Evolutionary conservation across 1,284 basidiomycete genomes (phyloP).

Genomic region (Melampsora americana): DNA sequence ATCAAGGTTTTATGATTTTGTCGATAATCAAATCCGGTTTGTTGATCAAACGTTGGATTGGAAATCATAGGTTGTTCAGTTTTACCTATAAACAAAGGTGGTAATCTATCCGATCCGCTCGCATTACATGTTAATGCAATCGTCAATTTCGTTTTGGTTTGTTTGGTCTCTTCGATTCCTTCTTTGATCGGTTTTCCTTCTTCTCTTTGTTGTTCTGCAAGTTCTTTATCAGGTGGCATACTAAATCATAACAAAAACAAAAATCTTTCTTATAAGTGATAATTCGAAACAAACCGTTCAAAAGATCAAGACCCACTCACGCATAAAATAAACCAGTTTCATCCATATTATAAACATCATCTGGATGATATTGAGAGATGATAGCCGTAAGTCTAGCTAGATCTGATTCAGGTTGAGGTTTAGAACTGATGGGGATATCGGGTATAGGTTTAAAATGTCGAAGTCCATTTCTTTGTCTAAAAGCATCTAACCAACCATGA

Average conservation of each 20-base stretch:
- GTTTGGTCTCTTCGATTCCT: neutral
- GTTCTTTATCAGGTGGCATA: slow-evolving; percentile 32
- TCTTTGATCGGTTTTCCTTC: neutral
- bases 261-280: no score
- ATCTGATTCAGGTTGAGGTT: slow-evolving; percentile 1
- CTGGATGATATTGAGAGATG: neutral
- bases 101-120: slow-evolving; percentile 9
- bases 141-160: slow-evolving; percentile 12
- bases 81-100: slow-evolving; percentile 15
- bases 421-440: neutral
- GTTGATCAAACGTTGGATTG: neutral
- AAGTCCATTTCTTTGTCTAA: neutral
- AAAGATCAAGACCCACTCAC: neutral
- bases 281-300: no score
- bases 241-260: neutral
- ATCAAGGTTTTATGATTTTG: slow-evolving; percentile 13
- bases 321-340: slow-evolving; percentile 20
- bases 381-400: neutral
- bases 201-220: neutral
- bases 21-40: slow-evolving; percentile 17
- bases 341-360: slow-evolving; percentile 14
- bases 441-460: neutral
- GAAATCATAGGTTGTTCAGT: neutral
- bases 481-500: slow-evolving; percentile 11
- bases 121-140: slow-evolving; percentile 9